Base-by-base conservation (phyloP, 129 eudicot species). In the Mikania micrantha region DNA sequence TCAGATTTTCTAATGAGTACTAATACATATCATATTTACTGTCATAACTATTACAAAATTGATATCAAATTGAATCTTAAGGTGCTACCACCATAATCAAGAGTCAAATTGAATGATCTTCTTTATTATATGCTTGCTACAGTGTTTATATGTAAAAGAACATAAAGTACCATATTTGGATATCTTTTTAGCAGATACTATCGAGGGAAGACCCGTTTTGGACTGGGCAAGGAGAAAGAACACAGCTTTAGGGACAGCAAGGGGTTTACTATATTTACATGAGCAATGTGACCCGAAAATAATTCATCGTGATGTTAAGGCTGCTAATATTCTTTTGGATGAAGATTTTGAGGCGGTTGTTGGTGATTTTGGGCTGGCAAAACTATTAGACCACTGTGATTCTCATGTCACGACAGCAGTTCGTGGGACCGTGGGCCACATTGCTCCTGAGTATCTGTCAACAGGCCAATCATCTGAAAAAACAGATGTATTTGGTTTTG, bases 271-370 rank as follows among this genome's bases (percentile, higher is more conserved):
- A 19, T 92, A 92, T 72, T 65, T 92, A 54, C 98, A 92, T 27
- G 98, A 92, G 71, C 98, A 92, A 40, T 84, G 91, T 60, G 98
- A 92, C 78, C 98, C 98, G 8, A 85, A 85, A 82, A 84, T 92
- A 61, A 92, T 92, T 22, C 98, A 88, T 60, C 96, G 98, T 9
- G 98, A 92, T 70, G 98, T 92, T 53, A 92, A 88, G 76, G 98
- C 98, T 11, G 96, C 98, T 72, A 92, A 92, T 72, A 92, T 92
- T 63, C 85, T 92, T 71, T 72, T 88, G 81, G 98, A 88, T 76
- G 98, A 88, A 81, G 95, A 92, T 62, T 92, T 92, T 69, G 98
- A 92, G 79, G 96, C 96, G 4, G 95, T 92, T 40, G 98, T 92
- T 60, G 98, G 98, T 49, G 98, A 92, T 75, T 92, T 92, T 72